Base-by-base conservation (phyloP, 129 eudicot species). In the Scalesia atractyloides region DNA sequence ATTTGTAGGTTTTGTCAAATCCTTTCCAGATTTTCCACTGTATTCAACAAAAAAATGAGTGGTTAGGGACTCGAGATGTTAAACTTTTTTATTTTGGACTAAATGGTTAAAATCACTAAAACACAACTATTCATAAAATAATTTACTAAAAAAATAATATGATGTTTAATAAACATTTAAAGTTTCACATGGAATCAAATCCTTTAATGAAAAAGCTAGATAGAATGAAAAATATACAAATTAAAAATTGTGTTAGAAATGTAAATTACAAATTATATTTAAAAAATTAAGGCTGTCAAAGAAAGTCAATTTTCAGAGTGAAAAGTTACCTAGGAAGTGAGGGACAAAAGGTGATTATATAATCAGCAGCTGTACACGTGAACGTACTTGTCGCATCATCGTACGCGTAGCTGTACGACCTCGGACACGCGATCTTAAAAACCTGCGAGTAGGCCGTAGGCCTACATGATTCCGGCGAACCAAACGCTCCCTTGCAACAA, bases 321-420 rank as follows among this genome's bases (percentile, higher is more conserved):
- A 81, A 69, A 56, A 48, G 58, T 57, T 84, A 88, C 96, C 96
- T 75, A 12, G 81, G 57, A 15, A 24, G 68, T 34, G 96, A 72
- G 33, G 92, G 88, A 66, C 96, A 88, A 56, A 88, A 86, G 5
- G 96, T 88, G 79, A 88, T 75, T 0, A 77, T 39, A 67, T 86
- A 88, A 71, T 88, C 82, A 3, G 87, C 96, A 19, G 66, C 89
- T 13, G 81, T 70, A 66, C 91, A 88, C 10, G 96, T 88, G 76
- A 86, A 88, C n/a, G 96, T 88, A 63, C 96, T 88, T 8, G 96
- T 85, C 15, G 87, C 91, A 74, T 88, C 96, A 50, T 88, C 96
- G 66, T 83, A 88, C 10, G 96, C 96, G 57, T 88, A 88, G 68
- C 96, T 88, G 13, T 88, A 88, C 46, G 88, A 79, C 63, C 85